Evolutionary conservation across 2,329 filamentous ascomycete species (phyloP).

Genomic region (Aspergillus melleus): DNA sequence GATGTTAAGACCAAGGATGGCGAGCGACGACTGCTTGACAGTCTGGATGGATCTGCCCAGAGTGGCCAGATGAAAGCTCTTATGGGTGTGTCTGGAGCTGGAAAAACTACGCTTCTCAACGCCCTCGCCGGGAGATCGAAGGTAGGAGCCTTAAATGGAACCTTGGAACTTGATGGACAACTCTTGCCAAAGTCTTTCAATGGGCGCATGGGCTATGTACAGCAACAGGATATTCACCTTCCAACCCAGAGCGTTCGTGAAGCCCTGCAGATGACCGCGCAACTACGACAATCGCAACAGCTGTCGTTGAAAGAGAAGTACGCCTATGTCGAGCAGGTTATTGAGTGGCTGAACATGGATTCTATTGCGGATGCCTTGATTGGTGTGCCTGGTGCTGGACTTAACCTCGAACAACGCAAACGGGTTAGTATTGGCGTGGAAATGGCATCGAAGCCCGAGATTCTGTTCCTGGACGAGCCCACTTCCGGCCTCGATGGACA

Average conservation of each 20-base stretch:
- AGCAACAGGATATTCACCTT: conserved; percentile 64
- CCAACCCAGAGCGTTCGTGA: conserved; percentile 61
- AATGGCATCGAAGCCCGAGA: conserved; percentile 38
- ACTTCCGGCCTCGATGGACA: conserved; percentile 57
- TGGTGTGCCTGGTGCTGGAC: conserved; percentile 56
- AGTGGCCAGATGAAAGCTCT: conserved; percentile 47
- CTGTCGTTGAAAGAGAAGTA: conserved; percentile 59
- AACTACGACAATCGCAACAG: conserved; percentile 58
- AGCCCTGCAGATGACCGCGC: conserved; percentile 61
- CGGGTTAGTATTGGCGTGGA: conserved; percentile 28
- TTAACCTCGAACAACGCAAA: conserved; percentile 51
- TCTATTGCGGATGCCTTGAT: conserved; percentile 65
- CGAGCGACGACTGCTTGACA: conserved; percentile 34
- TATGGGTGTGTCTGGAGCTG: conserved; percentile 59
- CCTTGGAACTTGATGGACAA: neutral
- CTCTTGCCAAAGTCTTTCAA: conserved; percentile 48
- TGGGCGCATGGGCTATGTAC: conserved; percentile 51
- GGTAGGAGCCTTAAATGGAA: neutral
- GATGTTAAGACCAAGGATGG: neutral
- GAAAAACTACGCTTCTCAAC: conserved; percentile 52
- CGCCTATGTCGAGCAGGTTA: conserved; percentile 62
- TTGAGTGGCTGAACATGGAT: conserved; percentile 63
- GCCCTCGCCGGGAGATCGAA: conserved; percentile 5
- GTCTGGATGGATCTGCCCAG: conserved; percentile 45
- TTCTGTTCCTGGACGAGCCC: conserved; percentile 63